A percentile compares a stretch with the other conserved stretches of the same genome.
These are phyloP conservation scores for Silybum marianum DNA, from an alignment of 129 eudicot species.

Conservation along the genomic window DNA sequence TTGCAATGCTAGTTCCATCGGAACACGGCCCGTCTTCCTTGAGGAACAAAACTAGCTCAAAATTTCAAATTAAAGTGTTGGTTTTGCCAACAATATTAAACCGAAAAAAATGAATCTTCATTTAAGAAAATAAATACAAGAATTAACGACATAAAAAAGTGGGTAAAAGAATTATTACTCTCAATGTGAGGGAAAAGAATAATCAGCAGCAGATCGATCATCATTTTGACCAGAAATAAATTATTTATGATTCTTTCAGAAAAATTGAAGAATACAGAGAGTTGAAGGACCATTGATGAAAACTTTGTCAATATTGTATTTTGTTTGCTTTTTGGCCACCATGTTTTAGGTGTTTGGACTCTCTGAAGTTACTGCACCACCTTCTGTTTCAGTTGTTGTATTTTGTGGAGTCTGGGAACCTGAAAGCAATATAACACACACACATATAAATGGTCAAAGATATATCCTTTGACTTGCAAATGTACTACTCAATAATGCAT, in stretches of 20 bases:
- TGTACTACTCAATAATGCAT: conserved; percentile 20
- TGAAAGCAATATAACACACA: conserved; percentile 38
- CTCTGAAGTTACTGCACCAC: conserved; percentile 50
- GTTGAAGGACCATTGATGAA: conserved; percentile 46
- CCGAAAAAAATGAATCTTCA: background rate
- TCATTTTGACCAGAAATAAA: conserved; percentile 31
- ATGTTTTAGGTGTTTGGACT: conserved; percentile 53
- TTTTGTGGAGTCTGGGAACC: conserved; percentile 63
- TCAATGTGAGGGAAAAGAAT: conserved; percentile 41
- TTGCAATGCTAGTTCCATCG: background rate
- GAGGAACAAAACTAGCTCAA: background rate
- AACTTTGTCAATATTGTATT: conserved; percentile 42
- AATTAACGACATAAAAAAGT: conserved; percentile 7
- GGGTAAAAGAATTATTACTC: conserved; percentile 24
- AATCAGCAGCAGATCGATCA: conserved; percentile 36
- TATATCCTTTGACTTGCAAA: conserved; percentile 28
- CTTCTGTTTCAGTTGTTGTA: conserved; percentile 58
- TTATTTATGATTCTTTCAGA: conserved; percentile 42
- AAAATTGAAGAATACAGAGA: conserved; percentile 40
- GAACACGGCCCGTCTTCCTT: background rate
- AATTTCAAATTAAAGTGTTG: background rate
- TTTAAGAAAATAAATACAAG: conserved; percentile 26
- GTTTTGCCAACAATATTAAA: conserved; percentile 6
- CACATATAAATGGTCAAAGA: conserved; percentile 24
- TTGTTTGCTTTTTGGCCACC: conserved; percentile 24